phyloP scores from a whole-genome alignment of 345 rosid species.

The Populus deltoides region DNA sequence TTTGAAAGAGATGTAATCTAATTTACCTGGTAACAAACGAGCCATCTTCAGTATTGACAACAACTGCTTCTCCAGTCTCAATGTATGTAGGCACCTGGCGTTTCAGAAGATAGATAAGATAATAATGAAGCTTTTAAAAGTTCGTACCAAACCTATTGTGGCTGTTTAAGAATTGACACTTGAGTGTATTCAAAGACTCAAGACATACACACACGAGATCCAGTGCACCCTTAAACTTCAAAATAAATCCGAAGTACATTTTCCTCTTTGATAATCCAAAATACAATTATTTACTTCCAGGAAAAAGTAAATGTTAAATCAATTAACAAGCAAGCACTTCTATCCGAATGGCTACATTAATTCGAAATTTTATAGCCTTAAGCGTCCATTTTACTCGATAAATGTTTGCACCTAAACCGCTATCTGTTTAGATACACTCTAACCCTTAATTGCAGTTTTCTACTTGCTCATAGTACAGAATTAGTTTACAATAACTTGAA shows the following conservation, averaged over 20 bases:
- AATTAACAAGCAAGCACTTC: too few relatives aligned
- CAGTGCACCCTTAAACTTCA: background rate
- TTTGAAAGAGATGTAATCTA: background rate
- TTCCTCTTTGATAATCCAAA: too few relatives aligned
- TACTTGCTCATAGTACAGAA: background rate
- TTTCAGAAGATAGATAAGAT: background rate
- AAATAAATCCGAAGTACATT: too few relatives aligned
- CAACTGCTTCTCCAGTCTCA: conserved; percentile 66
- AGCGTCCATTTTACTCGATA: too few relatives aligned
- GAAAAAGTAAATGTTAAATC: too few relatives aligned
- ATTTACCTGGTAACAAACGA: conserved; percentile 69
- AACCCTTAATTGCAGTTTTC: background rate
- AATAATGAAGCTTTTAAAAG: background rate
- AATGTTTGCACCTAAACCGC: too few relatives aligned
- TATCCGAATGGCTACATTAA: too few relatives aligned
- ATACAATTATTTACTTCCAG: too few relatives aligned
- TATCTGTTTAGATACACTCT: too few relatives aligned
- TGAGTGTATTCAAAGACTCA: background rate
- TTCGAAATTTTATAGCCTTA: too few relatives aligned
- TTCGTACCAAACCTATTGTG: background rate
- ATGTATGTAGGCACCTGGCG: conserved; percentile 76
- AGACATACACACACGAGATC: background rate
- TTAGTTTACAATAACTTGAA: background rate
- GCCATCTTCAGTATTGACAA: conserved; percentile 69
- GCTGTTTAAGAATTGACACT: background rate